Conservation (phyloP, 2,329 filamentous ascomycete genomes). For the Xylaria sp. region DNA sequence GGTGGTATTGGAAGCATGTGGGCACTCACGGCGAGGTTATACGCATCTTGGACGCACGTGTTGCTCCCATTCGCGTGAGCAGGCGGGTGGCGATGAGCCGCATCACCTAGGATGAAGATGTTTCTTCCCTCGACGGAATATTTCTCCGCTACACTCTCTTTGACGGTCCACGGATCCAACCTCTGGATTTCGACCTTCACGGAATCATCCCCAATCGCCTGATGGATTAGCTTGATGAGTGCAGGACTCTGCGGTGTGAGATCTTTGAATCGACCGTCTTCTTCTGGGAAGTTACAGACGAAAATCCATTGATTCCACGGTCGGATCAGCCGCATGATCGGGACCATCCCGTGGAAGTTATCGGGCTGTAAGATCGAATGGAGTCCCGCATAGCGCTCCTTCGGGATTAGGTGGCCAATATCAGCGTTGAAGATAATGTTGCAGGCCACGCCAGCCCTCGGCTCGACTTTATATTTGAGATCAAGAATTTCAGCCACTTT, state of each 20-base stretch:
- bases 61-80: slow-evolving; percentile 67
- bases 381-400: slow-evolving; percentile 61
- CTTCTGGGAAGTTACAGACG: slow-evolving; percentile 53
- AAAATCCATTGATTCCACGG: slow-evolving; percentile 68
- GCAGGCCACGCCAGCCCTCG: slow-evolving; percentile 51
- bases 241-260: slow-evolving; percentile 30
- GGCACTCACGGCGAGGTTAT: slow-evolving; percentile 57
- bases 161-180: slow-evolving; percentile 68
- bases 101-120: slow-evolving; percentile 65
- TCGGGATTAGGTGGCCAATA: slow-evolving; percentile 59
- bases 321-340: slow-evolving; percentile 64
- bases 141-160: slow-evolving; percentile 68
- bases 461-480: slow-evolving; percentile 50
- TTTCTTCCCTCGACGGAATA: slow-evolving; percentile 63
- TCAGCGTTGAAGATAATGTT: slow-evolving; percentile 58
- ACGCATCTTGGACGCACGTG: slow-evolving; percentile 67
- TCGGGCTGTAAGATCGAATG: slow-evolving; percentile 66
- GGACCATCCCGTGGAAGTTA: slow-evolving; percentile 55
- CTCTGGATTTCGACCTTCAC: slow-evolving; percentile 62
- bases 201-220: slow-evolving; percentile 61
- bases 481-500: slow-evolving; percentile 52
- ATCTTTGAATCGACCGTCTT: slow-evolving; percentile 28
- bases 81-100: slow-evolving; percentile 67
- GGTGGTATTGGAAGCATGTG: neutral
- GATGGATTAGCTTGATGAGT: slow-evolving; percentile 40